These are phyloP conservation scores for Nicotiana benthamiana DNA, from an alignment of 257 asterid genomes.

Conservation along the genomic window DNA sequence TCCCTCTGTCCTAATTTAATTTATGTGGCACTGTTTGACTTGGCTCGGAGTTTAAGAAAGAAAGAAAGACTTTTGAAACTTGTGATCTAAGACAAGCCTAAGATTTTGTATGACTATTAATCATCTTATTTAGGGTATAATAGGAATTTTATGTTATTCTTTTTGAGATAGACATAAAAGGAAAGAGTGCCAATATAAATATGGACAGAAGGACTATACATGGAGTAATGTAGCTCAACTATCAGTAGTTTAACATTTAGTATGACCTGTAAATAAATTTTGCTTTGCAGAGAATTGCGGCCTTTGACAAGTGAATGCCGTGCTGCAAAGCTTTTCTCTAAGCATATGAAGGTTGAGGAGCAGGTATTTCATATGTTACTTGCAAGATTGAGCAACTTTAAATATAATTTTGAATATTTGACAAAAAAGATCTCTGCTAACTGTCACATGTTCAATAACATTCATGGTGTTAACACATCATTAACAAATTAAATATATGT, in stretches of 20 bases:
- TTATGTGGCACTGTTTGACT: too few species aligned
- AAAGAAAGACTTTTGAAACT: too few species aligned
- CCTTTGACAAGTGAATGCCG: constrained; percentile 75
- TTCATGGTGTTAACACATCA: not conserved
- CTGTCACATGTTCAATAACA: not conserved
- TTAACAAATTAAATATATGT: not conserved
- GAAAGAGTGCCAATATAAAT: too few species aligned
- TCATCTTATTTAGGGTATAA: too few species aligned
- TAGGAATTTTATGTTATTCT: too few species aligned
- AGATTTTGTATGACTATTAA: too few species aligned
- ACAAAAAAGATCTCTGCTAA: not conserved
- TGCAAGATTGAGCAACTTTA: not conserved
- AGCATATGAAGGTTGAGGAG: constrained; percentile 97
- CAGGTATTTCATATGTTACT: constrained; percentile 42
- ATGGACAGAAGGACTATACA: not conserved
- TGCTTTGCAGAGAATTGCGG: constrained; percentile 61
- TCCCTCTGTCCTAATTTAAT: too few species aligned
- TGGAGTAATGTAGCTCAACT: not conserved
- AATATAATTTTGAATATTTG: not conserved
- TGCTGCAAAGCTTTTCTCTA: constrained; percentile 90
- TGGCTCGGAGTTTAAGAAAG: too few species aligned
- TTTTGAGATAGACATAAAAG: too few species aligned
- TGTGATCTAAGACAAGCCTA: too few species aligned
- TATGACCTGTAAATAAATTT: constrained; percentile 7
- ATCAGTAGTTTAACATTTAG: not conserved